phyloP scores from a whole-genome alignment of 75 land plant species.

The Pinus taeda region DNA sequence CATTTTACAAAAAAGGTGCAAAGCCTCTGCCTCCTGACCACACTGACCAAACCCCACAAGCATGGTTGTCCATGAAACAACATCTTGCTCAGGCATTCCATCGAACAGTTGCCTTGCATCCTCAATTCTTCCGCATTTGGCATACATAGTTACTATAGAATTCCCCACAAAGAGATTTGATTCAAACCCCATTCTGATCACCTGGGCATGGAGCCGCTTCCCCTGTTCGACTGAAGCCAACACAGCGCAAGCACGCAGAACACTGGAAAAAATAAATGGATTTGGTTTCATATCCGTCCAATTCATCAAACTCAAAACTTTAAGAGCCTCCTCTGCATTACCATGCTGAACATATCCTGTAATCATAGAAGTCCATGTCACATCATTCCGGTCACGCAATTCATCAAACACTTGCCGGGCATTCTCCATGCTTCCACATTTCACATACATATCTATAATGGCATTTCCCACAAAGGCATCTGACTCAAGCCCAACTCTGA shows the following conservation, averaged over 20 bases:
- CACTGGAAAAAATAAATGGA: slow-evolving; percentile 4
- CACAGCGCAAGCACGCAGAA: slow-evolving; percentile 12
- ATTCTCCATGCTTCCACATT: slow-evolving; percentile 27
- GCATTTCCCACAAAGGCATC: not conserved
- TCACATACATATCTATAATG: slow-evolving; percentile 10
- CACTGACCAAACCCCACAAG: slow-evolving; percentile 16
- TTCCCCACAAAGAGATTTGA: slow-evolving; percentile 36
- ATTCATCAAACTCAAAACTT: slow-evolving; percentile 4
- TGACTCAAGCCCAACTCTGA: not conserved
- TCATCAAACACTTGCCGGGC: slow-evolving; percentile 17
- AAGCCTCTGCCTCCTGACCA: slow-evolving; percentile 6
- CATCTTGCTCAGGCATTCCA: slow-evolving; percentile 27
- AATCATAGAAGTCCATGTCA: slow-evolving; percentile 23
- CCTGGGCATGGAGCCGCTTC: slow-evolving; percentile 27
- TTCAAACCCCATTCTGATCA: slow-evolving; percentile 15
- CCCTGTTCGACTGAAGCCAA: slow-evolving; percentile 12
- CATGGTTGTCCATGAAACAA: slow-evolving; percentile 18
- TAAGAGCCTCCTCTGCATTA: not conserved
- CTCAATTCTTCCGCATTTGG: slow-evolving; percentile 14
- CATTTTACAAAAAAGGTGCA: slow-evolving; percentile 19
- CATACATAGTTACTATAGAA: slow-evolving; percentile 46
- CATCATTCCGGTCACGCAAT: not conserved
- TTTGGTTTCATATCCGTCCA: not conserved
- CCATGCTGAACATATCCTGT: slow-evolving; percentile 8
- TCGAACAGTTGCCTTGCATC: slow-evolving; percentile 56